Percentiles rank a stretch among this genome's conserved stretches.
Evolutionary conservation across 306 rosid species (phyloP).

Genomic region (Crataegus laevigata): DNA sequence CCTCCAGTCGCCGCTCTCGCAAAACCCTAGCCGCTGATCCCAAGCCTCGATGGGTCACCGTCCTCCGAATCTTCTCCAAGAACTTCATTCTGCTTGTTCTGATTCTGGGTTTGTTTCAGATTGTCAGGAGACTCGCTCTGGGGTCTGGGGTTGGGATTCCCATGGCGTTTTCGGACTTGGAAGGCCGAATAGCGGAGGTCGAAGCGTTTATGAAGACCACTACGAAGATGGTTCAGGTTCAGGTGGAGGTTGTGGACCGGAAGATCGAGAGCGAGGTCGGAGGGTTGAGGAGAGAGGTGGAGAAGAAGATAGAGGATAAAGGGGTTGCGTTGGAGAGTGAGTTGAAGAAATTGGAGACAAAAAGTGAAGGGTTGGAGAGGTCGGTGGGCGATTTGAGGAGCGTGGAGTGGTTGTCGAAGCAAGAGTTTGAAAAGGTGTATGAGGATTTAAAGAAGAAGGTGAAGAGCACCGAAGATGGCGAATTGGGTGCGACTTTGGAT

Average conservation of each 20-base stretch:
- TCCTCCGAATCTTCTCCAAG: slow-evolving; percentile 49
- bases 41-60: slow-evolving; percentile 64
- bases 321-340: slow-evolving; percentile 32
- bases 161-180: slow-evolving; percentile 51
- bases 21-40: slow-evolving; percentile 28
- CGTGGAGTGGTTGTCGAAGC: slow-evolving; percentile 56
- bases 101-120: slow-evolving; percentile 50
- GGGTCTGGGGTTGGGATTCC: slow-evolving; percentile 34
- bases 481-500: slow-evolving; percentile 45
- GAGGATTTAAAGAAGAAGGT: slow-evolving; percentile 38
- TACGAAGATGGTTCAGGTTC: slow-evolving; percentile 64
- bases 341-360: slow-evolving; percentile 50
- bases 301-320: slow-evolving; percentile 44
- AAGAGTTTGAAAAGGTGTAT: slow-evolving; percentile 60
- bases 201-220: slow-evolving; percentile 58
- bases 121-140: slow-evolving; percentile 34
- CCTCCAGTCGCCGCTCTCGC: slow-evolving; percentile 29
- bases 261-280: slow-evolving; percentile 59
- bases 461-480: slow-evolving; percentile 28
- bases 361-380: slow-evolving; percentile 48
- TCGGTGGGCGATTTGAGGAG: slow-evolving; percentile 48
- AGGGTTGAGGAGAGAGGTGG: slow-evolving; percentile 54
- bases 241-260: slow-evolving; percentile 73
- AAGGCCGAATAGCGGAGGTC: slow-evolving; percentile 67
- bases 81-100: slow-evolving; percentile 41